These are phyloP conservation scores for Patellifolia procumbens DNA, from an alignment of 179 eudicot genomes.

Conservation along the genomic window DNA sequence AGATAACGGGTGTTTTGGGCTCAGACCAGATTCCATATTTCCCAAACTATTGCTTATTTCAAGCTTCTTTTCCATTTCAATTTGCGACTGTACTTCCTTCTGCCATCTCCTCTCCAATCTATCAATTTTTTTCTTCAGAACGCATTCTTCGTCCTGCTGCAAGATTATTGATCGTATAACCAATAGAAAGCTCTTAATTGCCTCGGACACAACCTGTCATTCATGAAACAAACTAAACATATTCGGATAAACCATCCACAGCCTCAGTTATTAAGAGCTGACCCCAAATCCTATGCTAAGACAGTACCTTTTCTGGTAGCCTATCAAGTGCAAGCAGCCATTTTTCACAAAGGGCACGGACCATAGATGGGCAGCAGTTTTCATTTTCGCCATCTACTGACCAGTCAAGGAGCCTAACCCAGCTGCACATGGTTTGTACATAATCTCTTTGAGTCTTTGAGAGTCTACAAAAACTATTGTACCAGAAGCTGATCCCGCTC, in stretches of 20 bases:
- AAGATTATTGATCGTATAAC: constrained; percentile 54
- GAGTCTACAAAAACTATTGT: constrained; percentile 58
- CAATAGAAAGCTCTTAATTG: constrained; percentile 54
- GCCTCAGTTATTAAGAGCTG: not conserved
- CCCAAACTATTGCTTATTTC: constrained; percentile 33
- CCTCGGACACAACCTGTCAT: constrained; percentile 64
- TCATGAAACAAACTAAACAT: not conserved
- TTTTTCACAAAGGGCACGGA: constrained; percentile 49
- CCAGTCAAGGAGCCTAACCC: constrained; percentile 55
- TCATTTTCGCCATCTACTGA: constrained; percentile 36
- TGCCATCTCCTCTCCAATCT: constrained; percentile 55
- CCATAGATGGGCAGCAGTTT: constrained; percentile 33
- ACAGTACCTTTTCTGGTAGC: constrained; percentile 69
- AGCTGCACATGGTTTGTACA: constrained; percentile 48
- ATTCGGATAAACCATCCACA: not conserved
- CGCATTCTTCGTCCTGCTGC: constrained; percentile 71
- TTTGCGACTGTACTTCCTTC: constrained; percentile 44
- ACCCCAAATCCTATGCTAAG: not conserved
- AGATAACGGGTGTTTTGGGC: constrained; percentile 58
- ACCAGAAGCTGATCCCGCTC: constrained; percentile 67
- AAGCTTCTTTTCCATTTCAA: constrained; percentile 61
- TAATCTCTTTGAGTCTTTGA: constrained; percentile 59
- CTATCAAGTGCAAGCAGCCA: constrained; percentile 66
- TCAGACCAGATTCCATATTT: constrained; percentile 33
- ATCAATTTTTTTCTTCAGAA: constrained; percentile 50